These are phyloP conservation scores for Perkinsus marinus DNA, from an alignment of 169 alveolate species.

Conservation along the genomic window DNA sequence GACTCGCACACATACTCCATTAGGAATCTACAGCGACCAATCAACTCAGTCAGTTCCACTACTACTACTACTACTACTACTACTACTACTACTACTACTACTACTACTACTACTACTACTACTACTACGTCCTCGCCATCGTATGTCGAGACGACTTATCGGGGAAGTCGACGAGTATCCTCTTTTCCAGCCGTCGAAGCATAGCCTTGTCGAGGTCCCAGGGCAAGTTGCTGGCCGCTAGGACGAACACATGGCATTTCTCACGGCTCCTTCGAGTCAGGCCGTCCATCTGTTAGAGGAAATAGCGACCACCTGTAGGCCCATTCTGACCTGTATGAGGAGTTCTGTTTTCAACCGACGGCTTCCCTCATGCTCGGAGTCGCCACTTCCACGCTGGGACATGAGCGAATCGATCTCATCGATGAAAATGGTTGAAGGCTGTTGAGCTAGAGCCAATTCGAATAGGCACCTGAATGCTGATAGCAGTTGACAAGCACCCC, in stretches of 20 bases:
- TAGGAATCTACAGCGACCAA: neutral
- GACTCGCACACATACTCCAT: neutral
- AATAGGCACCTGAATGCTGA: conserved; percentile 32
- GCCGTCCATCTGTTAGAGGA: conserved; percentile 52
- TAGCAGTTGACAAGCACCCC: neutral
- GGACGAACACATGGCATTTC: conserved; percentile 53
- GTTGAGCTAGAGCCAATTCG: conserved; percentile 77
- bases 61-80: too few species aligned
- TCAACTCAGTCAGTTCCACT: neutral
- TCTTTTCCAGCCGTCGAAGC: conserved; percentile 62
- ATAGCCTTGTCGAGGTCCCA: conserved; percentile 74
- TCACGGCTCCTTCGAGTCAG: conserved; percentile 29
- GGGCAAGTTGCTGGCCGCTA: conserved; percentile 69
- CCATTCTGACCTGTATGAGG: conserved; percentile 23
- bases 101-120: too few species aligned
- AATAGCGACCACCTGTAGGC: neutral
- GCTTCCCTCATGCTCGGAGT: conserved; percentile 57
- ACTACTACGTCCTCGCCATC: neutral
- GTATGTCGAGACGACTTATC: neutral
- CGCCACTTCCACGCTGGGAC: conserved; percentile 57
- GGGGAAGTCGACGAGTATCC: conserved; percentile 19
- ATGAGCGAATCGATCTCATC: conserved; percentile 80
- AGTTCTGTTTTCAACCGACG: conserved; percentile 69
- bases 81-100: too few species aligned
- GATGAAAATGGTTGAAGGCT: conserved; percentile 77